Conservation (phyloP, 176 grass and related monocot species). For the Eleusine indica region DNA sequence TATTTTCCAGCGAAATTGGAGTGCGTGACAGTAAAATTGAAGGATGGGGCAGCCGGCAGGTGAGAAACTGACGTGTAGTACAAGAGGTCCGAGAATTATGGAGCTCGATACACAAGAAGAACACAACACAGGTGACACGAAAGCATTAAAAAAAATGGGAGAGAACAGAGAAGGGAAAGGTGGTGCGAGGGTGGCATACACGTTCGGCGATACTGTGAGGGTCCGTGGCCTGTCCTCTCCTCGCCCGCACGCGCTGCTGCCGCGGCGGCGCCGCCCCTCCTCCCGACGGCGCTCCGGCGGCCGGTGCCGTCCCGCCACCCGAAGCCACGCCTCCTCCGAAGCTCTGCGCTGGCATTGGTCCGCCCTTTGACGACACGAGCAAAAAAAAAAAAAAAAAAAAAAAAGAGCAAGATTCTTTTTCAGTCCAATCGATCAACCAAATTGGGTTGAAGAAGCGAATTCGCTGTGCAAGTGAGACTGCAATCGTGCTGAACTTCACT, state of each 20-base stretch:
- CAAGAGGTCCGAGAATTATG: constrained; percentile 26
- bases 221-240: constrained; percentile 80
- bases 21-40: background rate
- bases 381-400: background rate
- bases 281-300: constrained; percentile 33
- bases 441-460: background rate
- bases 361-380: constrained; percentile 44
- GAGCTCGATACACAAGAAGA: constrained; percentile 24
- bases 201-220: constrained; percentile 94
- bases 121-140: background rate
- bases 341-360: constrained; percentile 63
- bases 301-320: constrained; percentile 30
- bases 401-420: background rate
- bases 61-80: constrained; percentile 13
- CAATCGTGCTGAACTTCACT: background rate
- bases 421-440: constrained; percentile 13
- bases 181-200: constrained; percentile 53
- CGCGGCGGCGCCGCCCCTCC: constrained; percentile 57
- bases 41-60: background rate
- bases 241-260: constrained; percentile 66
- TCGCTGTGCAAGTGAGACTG: background rate
- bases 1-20: background rate
- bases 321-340: constrained; percentile 45
- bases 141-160: constrained; percentile 25
- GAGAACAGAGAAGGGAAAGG: constrained; percentile 6